Conservation (phyloP, 2,329 filamentous ascomycete species). For the Fusarium abutilonis region DNA sequence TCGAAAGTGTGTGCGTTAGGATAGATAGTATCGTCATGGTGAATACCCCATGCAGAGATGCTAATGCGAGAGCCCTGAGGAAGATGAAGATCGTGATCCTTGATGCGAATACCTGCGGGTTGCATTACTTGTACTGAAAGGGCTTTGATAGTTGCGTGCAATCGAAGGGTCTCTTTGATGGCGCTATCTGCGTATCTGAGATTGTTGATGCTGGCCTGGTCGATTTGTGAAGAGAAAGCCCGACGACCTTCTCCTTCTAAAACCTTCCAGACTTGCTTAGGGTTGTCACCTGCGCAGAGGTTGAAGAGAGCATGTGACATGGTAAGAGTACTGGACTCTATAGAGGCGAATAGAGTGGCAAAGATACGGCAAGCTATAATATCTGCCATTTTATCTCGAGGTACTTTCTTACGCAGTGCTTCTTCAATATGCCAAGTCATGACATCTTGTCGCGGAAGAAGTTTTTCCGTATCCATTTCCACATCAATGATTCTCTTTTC, state of each 20-base stretch:
- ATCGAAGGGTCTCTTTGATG: slow-evolving; percentile 3
- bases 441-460: neutral
- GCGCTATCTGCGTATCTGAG: neutral
- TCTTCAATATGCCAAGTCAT: slow-evolving; percentile 13
- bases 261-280: neutral
- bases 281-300: accelerated
- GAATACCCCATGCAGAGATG: neutral
- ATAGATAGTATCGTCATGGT: neutral
- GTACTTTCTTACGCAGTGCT: slow-evolving; percentile 1
- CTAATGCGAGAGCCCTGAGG: neutral
- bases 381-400: neutral
- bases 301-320: neutral
- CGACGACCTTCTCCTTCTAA: neutral
- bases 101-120: accelerated
- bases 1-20: neutral
- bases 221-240: accelerated
- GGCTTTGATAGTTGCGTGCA: neutral
- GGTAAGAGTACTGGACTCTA: neutral
- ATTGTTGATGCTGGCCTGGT: neutral
- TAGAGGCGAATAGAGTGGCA: neutral
- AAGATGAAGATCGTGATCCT: neutral
- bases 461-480: too few relatives aligned
- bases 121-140: slow-evolving; percentile 4
- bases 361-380: neutral
- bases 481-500: too few relatives aligned